Evolutionary conservation across 805 yeast species (phyloP).

Genomic region (Hanseniaspora pseudoguilliermondii): DNA sequence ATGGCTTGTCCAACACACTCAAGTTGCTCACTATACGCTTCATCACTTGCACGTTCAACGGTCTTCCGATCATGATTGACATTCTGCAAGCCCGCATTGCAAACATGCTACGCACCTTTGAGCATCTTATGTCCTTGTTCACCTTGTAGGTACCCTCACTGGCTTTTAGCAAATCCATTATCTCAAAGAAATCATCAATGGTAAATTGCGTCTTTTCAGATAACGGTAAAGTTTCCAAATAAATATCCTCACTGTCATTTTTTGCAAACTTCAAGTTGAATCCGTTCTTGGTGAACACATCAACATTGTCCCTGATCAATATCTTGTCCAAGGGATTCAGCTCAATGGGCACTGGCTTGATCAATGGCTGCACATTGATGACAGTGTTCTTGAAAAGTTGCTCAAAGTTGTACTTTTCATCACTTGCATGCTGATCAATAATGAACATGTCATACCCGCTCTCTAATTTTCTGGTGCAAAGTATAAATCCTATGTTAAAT

Average conservation of each 20-base stretch:
- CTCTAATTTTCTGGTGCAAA: conserved; percentile 42
- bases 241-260: conserved; percentile 40
- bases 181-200: conserved; percentile 55
- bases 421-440: conserved; percentile 95
- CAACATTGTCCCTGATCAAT: conserved; percentile 46
- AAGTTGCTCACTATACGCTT: conserved; percentile 50
- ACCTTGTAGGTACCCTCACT: conserved; percentile 32
- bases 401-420: conserved; percentile 88
- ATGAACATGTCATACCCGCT: conserved; percentile 55
- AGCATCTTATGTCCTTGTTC: conserved; percentile 35
- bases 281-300: conserved; percentile 61
- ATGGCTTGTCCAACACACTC: conserved; percentile 71
- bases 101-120: conserved; percentile 69
- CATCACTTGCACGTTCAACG: conserved; percentile 52
- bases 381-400: conserved; percentile 40
- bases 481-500: conserved; percentile 88
- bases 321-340: conserved; percentile 70
- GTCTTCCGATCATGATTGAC: conserved; percentile 86
- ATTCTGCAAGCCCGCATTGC: conserved; percentile 93
- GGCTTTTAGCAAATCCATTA: conserved; percentile 49
- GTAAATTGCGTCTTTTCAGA: conserved; percentile 61
- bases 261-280: conserved; percentile 36
- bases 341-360: conserved; percentile 44
- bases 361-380: conserved; percentile 59
- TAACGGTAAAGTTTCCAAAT: conserved; percentile 53